These are phyloP conservation scores for Actinomucor elegans DNA, from an alignment of 371 early-diverging fungal genomes.

Conservation along the genomic window DNA sequence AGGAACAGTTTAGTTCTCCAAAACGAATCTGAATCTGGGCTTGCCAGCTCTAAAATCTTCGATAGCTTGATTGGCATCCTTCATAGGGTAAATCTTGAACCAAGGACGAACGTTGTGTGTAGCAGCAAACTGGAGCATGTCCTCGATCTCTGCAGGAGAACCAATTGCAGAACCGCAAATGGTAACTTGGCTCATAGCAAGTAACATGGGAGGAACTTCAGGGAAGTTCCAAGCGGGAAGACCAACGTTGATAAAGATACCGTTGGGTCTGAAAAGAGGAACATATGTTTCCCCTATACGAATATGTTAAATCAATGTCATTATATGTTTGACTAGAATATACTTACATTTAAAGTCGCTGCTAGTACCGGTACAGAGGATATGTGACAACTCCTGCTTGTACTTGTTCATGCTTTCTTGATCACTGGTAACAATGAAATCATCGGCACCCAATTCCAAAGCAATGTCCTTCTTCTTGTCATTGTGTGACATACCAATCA, in stretches of 20 bases:
- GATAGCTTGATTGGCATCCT: conserved; percentile 58
- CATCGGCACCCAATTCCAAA: conserved; percentile 32
- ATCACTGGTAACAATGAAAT: conserved; percentile 32
- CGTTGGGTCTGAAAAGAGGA: conserved; percentile 22
- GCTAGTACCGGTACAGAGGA: conserved; percentile 44
- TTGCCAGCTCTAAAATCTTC: conserved; percentile 55
- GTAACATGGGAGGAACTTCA: conserved; percentile 9
- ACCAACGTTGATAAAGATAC: conserved; percentile 59
- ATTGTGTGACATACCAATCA: conserved; percentile 37
- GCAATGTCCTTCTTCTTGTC: conserved; percentile 40
- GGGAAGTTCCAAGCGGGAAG: conserved; percentile 57
- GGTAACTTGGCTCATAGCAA: conserved; percentile 34
- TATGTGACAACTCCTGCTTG: conserved; percentile 36
- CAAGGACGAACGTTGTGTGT: conserved; percentile 61
- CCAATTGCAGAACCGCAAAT: conserved; percentile 73
- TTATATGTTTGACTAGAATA: neutral
- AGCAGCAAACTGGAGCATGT: conserved; percentile 69
- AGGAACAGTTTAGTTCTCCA: conserved; percentile 36
- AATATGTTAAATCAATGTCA: neutral
- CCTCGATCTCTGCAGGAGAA: conserved; percentile 42
- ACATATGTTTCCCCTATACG: conserved; percentile 41
- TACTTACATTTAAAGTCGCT: conserved; percentile 26
- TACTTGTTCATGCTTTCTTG: conserved; percentile 51
- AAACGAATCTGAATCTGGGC: conserved; percentile 65
- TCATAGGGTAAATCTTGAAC: conserved; percentile 61